Evolutionary conservation across 202 grass and related monocot species (phyloP).

Genomic region (Zoysia matrella): DNA sequence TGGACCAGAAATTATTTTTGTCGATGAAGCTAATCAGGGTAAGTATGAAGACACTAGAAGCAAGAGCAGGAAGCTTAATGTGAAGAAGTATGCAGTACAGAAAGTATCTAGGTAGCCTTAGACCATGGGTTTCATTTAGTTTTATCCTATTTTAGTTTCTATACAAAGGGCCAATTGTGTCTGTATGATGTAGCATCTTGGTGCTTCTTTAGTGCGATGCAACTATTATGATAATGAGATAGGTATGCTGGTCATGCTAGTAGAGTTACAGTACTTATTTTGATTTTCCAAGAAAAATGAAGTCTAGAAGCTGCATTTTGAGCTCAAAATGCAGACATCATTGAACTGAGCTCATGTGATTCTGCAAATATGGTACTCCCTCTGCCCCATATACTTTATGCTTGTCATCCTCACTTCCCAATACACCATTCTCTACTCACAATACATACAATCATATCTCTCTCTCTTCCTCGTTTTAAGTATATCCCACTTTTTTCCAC

Average conservation of each 20-base stretch:
- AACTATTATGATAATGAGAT: constrained; percentile 47
- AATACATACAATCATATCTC: too few relatives aligned
- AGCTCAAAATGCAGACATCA: background rate
- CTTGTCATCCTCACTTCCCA: too few relatives aligned
- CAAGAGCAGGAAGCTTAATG: constrained; percentile 44
- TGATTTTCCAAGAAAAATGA: constrained; percentile 18
- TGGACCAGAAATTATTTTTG: constrained; percentile 59
- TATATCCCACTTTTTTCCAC: too few relatives aligned
- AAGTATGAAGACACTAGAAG: constrained; percentile 46
- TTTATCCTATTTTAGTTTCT: constrained; percentile 36
- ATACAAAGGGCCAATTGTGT: constrained; percentile 35
- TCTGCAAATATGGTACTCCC: background rate
- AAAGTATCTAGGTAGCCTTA: constrained; percentile 60
- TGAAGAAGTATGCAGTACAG: constrained; percentile 43
- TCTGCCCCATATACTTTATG: too few relatives aligned
- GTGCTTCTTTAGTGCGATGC: constrained; percentile 23
- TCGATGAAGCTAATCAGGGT: constrained; percentile 48
- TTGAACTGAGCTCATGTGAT: background rate
- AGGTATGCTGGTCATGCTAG: background rate
- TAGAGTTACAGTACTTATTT: constrained; percentile 10
- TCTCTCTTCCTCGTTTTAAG: too few relatives aligned
- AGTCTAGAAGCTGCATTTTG: background rate
- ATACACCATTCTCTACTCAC: too few relatives aligned
- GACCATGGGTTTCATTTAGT: constrained; percentile 19
- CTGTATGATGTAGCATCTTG: constrained; percentile 24